These are phyloP conservation scores for Phytophthora colocasiae DNA, from an alignment of 352 stramenopile species.

Conservation along the genomic window DNA sequence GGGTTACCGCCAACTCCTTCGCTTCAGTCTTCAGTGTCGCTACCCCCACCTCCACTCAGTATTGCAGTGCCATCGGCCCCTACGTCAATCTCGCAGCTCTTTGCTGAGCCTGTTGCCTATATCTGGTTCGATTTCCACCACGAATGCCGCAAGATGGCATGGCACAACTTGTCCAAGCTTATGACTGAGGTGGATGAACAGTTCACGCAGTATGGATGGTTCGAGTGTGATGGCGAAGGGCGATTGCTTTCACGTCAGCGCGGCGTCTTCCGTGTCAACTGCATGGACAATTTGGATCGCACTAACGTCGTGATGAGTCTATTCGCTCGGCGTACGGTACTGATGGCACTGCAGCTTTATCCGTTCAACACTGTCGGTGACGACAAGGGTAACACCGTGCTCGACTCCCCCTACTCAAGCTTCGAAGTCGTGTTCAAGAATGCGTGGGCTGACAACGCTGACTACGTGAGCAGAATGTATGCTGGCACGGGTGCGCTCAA, in stretches of 20 bases:
- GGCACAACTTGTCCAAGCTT: slow-evolving; percentile 91
- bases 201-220: slow-evolving; percentile 75
- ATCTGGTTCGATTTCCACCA: slow-evolving; percentile 99
- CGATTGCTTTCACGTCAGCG: slow-evolving; percentile 76
- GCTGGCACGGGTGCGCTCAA: slow-evolving; percentile 96
- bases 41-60: slow-evolving; percentile 19
- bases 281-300: slow-evolving; percentile 98
- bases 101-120: slow-evolving; percentile 62
- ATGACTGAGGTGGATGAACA: slow-evolving; percentile 88
- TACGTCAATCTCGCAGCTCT: slow-evolving; percentile 64
- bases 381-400: slow-evolving; percentile 68
- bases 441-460: slow-evolving; percentile 96
- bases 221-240: slow-evolving; percentile 53
- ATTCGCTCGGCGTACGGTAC: slow-evolving; percentile 82
- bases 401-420: slow-evolving; percentile 68
- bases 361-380: slow-evolving; percentile 49
- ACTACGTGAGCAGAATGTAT: slow-evolving; percentile 95
- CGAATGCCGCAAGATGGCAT: slow-evolving; percentile 95
- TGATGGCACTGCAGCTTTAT: slow-evolving; percentile 88
- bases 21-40: slow-evolving; percentile 34
- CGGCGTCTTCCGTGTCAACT: slow-evolving; percentile 97
- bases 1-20: slow-evolving; percentile 13
- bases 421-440: slow-evolving; percentile 87
- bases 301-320: slow-evolving; percentile 87
- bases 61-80: slow-evolving; percentile 50